Evolutionary conservation across 371 early-diverging fungal genomes (phyloP), one percentile per base, ranked within the genome.

Genomic region (Lichtheimia hyalospora): DNA sequence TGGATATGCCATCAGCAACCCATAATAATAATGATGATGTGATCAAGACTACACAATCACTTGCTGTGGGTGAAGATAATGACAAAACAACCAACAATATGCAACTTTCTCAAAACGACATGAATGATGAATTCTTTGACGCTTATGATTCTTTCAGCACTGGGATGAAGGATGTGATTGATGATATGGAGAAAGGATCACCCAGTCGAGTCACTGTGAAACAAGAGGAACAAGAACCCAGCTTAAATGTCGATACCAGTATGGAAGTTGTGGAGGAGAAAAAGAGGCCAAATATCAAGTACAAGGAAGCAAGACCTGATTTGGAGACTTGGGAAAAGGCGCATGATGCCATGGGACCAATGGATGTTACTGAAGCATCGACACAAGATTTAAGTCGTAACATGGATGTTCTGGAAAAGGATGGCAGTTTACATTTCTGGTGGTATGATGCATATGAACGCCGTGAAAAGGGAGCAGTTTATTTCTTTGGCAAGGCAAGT

Each of bases 391-490:
- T 52, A 41, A 16, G 28, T 8, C 52, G 59, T 52, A 48, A 27
- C 0, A 34, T 25, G 24, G 57, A 70, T 25, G 67, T 85, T n/a
- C 61, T 87, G 48, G 86, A 89, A 59, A 61, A 69, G 4, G 85
- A 87, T 56, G 90, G 87, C 18, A 77, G 73, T 13, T 48, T 92
- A 50, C 71, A 73, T 34, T 74, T 98, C 74, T 95, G 85, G 76
- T 98, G 96, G 97, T 79, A 96, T 55, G 99, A 98, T 77, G 96
- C 94, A 5, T 85, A 79, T 63, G 98, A 98, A 66, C 83, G 84
- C 40, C 77, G 81, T 62, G 80, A 79, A n/a, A 79, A 76, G 40
- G 96, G 96, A 0, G 66, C 73, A 3, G 84, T 98, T 0, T 97
- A 95, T 54, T 58, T 97, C 4, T 92, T 98, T 82, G 98, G 96